Conservation (phyloP, 148 eudicot genomes). For the Hydrangea macrophylla region DNA sequence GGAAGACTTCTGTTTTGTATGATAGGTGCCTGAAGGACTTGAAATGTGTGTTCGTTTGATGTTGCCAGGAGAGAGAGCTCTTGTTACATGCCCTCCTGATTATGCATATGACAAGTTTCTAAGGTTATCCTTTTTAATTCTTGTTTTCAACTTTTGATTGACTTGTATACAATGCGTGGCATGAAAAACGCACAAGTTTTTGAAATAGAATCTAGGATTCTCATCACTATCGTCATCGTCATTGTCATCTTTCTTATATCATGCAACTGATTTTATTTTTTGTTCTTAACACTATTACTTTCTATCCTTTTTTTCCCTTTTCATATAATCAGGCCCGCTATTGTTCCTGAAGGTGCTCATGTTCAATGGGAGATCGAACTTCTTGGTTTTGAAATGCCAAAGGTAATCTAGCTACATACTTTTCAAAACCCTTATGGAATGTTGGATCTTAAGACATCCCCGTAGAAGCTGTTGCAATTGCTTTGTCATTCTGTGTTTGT, state of each 20-base stretch:
- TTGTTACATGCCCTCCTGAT: conserved; percentile 97
- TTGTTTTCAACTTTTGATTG: no score
- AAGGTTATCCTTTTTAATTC: conserved; percentile 39
- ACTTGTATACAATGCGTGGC: not conserved
- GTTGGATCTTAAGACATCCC: no score
- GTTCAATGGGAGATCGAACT: conserved; percentile 98
- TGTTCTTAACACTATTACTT: no score
- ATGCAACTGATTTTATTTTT: not conserved
- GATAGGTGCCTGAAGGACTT: conserved; percentile 94
- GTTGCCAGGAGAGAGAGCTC: conserved; percentile 95
- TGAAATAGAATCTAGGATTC: conserved; percentile 11
- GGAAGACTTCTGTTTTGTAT: conserved; percentile 13
- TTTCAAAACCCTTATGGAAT: no score
- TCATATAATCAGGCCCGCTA: conserved; percentile 57
- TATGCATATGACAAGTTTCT: conserved; percentile 95
- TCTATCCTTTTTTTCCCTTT: conserved; percentile 12
- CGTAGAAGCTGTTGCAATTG: no score
- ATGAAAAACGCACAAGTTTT: conserved; percentile 1
- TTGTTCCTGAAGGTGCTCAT: conserved; percentile 83
- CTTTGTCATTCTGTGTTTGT: no score
- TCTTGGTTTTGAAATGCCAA: conserved; percentile 83
- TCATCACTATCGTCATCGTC: not conserved
- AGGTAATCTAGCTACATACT: conserved; percentile 56
- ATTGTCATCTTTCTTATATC: not conserved
- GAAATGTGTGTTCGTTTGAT: conserved; percentile 94